phyloP scores from a whole-genome alignment of 805 yeast species.

The Teunomyces stri region DNA sequence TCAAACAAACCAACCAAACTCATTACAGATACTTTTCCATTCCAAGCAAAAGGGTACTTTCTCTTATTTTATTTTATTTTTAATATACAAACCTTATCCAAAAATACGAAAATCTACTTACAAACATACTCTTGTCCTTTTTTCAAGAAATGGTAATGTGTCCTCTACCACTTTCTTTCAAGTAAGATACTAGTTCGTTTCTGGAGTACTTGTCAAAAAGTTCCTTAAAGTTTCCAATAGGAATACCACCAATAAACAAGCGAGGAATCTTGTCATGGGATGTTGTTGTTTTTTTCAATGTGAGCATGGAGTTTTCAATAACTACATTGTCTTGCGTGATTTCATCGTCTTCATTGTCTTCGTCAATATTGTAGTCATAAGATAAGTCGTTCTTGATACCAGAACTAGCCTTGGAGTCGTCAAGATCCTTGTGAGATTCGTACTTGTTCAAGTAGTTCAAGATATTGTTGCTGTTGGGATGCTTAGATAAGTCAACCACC shows the following conservation, averaged over 20 bases:
- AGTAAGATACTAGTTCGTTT: slow-evolving; percentile 20
- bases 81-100: neutral
- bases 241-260: slow-evolving; percentile 33
- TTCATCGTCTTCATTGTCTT: slow-evolving; percentile 7
- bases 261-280: slow-evolving; percentile 23
- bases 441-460: slow-evolving; percentile 22
- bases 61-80: neutral
- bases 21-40: too few species aligned
- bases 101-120: too few species aligned
- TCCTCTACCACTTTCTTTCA: slow-evolving; percentile 27
- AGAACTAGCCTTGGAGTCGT: neutral
- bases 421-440: slow-evolving; percentile 7
- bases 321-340: slow-evolving; percentile 10
- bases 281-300: neutral
- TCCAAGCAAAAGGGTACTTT: too few species aligned
- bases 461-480: slow-evolving; percentile 27
- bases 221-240: slow-evolving; percentile 27
- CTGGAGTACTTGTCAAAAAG: slow-evolving; percentile 19
- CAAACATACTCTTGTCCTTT: too few species aligned
- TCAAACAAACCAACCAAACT: too few species aligned
- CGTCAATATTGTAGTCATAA: slow-evolving; percentile 2
- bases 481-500: slow-evolving; percentile 27
- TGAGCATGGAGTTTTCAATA: neutral
- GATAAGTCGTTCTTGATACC: slow-evolving; percentile 8
- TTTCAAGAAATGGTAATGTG: slow-evolving; percentile 15